Conservation (phyloP, 73 alveolate species). For the Stentor coeruleus region DNA sequence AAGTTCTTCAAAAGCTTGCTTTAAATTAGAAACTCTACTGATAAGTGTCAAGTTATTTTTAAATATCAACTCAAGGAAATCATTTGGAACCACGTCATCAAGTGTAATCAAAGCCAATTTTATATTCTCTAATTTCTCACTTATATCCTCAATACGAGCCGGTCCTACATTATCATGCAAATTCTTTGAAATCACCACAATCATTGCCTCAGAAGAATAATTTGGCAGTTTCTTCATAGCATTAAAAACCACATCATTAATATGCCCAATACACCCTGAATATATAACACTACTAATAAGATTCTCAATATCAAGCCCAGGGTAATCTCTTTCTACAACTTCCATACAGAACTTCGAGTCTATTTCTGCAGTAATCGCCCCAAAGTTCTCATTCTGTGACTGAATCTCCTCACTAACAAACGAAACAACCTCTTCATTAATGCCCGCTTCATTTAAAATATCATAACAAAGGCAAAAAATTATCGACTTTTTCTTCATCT, state of each 20-base stretch:
- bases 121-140: neutral
- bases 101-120: neutral
- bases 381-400: neutral
- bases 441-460: neutral
- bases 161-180: neutral
- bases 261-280: neutral
- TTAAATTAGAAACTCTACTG: neutral
- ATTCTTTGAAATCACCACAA: neutral
- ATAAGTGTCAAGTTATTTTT: neutral
- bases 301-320: conserved; percentile 4
- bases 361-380: neutral
- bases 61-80: neutral
- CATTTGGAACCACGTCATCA: conserved; percentile 9
- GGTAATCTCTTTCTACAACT: neutral
- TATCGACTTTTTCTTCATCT: neutral
- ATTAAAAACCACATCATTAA: neutral
- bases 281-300: neutral
- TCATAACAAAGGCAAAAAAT: neutral
- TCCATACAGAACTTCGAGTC: neutral
- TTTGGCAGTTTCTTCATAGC: neutral
- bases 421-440: neutral
- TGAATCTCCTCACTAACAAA: neutral
- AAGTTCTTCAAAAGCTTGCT: conserved; percentile 8
- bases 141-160: neutral
- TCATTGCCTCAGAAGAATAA: neutral